Evolutionary conservation across 176 grass and related monocot genomes (phyloP).

Genomic region (Raddia guianensis): DNA sequence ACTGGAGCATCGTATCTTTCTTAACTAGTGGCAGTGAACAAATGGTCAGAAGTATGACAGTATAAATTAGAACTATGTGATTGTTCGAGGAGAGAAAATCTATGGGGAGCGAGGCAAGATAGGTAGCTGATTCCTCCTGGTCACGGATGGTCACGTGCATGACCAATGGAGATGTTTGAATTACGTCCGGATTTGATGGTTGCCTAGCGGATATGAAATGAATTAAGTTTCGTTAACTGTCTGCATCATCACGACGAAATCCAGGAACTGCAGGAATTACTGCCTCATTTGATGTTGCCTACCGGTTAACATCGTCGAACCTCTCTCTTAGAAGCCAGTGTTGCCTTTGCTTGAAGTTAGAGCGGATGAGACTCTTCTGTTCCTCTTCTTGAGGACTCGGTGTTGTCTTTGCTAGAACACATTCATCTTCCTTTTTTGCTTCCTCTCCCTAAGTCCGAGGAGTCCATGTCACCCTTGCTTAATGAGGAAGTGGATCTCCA

Average conservation of each 20-base stretch:
- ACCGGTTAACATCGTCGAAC: too few relatives aligned
- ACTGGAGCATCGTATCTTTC: not conserved
- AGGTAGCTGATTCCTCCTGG: not conserved
- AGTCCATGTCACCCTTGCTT: too few relatives aligned
- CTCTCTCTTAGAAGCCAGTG: too few relatives aligned
- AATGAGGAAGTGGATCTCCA: too few relatives aligned
- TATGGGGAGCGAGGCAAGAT: not conserved
- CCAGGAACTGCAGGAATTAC: not conserved
- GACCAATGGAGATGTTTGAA: not conserved
- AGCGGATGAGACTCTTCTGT: too few relatives aligned
- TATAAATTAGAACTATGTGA: too few relatives aligned
- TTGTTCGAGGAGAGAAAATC: not conserved
- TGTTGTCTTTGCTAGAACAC: too few relatives aligned
- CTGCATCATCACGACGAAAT: not conserved
- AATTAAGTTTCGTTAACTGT: not conserved
- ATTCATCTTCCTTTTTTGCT: too few relatives aligned
- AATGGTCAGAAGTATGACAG: not conserved
- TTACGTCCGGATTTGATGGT: not conserved
- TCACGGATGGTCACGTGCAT: slow-evolving; percentile 2
- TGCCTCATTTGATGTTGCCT: too few relatives aligned
- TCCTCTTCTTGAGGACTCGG: too few relatives aligned
- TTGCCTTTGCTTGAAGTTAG: too few relatives aligned
- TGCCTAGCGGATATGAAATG: not conserved
- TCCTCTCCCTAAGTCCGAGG: too few relatives aligned
- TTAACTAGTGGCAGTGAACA: not conserved